Conservation (phyloP, 306 rosid species). For the Vigna hirtella region DNA sequence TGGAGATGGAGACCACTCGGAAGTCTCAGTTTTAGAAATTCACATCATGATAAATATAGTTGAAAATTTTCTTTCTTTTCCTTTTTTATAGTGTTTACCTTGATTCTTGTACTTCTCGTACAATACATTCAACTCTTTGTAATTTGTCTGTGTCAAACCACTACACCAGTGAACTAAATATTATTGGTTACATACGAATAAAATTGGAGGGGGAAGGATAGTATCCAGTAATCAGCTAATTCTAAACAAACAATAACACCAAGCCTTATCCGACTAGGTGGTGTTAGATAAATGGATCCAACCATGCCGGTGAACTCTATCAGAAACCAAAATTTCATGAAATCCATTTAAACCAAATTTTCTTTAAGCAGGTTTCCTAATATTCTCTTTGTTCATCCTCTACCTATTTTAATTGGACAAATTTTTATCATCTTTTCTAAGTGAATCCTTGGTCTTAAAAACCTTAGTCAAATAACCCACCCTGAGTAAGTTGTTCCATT, state of each 20-base stretch:
- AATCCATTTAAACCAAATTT: background rate
- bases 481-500: background rate
- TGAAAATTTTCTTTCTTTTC: conserved; percentile 12
- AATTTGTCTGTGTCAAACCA: conserved; percentile 87
- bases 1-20: conserved; percentile 32
- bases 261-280: background rate
- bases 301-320: background rate
- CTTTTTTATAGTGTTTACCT: conserved; percentile 53
- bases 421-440: background rate
- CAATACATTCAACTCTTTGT: conserved; percentile 74
- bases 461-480: background rate
- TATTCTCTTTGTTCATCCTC: background rate
- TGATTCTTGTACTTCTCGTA: conserved; percentile 80
- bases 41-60: conserved; percentile 6
- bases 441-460: background rate
- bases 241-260: conserved; percentile 17
- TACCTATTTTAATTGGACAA: background rate
- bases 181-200: conserved; percentile 16
- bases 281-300: background rate
- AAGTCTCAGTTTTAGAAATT: conserved; percentile 9
- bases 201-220: background rate
- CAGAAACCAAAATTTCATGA: conserved; percentile 2
- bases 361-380: background rate
- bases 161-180: conserved; percentile 54
- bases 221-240: conserved; percentile 20